These are phyloP conservation scores for Solanum phureja DNA, from an alignment of 257 asterid genomes.

Conservation along the genomic window DNA sequence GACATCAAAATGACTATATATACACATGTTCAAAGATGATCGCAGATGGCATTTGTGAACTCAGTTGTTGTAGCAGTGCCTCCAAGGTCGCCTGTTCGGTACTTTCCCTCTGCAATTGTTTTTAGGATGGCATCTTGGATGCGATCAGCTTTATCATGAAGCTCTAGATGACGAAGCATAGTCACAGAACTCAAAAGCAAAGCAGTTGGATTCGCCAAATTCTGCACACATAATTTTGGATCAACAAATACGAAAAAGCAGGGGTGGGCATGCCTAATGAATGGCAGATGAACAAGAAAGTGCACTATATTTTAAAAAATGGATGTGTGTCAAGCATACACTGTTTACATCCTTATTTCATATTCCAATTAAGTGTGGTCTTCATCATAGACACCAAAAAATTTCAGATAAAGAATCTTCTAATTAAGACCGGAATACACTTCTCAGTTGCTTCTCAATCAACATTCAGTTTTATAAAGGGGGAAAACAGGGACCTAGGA, in stretches of 20 bases:
- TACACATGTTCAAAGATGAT: conserved; percentile 38
- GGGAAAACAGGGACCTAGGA: background rate
- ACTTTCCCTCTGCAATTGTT: conserved; percentile 87
- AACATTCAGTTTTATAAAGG: background rate
- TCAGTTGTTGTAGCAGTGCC: conserved; percentile 72
- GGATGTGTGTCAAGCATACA: background rate
- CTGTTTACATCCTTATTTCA: background rate
- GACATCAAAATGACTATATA: background rate
- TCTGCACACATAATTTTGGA: conserved; percentile 24
- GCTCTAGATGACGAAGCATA: conserved; percentile 73
- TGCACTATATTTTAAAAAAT: background rate
- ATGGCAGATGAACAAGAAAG: background rate
- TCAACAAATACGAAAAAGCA: background rate
- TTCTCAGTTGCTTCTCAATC: background rate
- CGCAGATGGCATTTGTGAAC: conserved; percentile 81
- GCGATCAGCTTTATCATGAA: conserved; percentile 66
- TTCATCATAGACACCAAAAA: background rate
- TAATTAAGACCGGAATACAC: background rate
- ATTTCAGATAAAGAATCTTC: background rate
- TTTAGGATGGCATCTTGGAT: conserved; percentile 75
- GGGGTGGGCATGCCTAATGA: background rate
- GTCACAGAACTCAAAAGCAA: conserved; percentile 76
- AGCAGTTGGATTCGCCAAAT: conserved; percentile 95
- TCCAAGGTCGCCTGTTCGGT: conserved; percentile 91
- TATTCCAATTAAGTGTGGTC: background rate